Evolutionary conservation across 1,284 basidiomycete species (phyloP).

Genomic region (Clitocybe nebularis): DNA sequence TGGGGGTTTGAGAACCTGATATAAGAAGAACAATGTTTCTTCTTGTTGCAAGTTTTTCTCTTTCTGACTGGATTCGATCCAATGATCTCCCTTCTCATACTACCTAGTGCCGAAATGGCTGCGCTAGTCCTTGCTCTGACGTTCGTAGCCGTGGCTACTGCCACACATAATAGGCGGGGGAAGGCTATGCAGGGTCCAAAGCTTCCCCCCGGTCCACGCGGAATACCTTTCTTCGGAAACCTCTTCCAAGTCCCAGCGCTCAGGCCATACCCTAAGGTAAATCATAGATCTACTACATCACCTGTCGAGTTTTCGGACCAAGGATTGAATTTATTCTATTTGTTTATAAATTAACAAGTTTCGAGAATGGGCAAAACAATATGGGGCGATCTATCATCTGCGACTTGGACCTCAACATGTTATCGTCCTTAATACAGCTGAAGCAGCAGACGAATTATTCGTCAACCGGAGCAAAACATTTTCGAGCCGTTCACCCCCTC

Average conservation of each 20-base stretch:
- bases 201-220: conserved; percentile 19
- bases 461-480: conserved; percentile 26
- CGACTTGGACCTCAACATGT: conserved; percentile 25
- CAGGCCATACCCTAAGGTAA: conserved; percentile 17
- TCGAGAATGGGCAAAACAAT: conserved; percentile 25
- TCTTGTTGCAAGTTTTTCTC: too few relatives aligned
- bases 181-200: not conserved
- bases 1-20: too few relatives aligned
- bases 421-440: conserved; percentile 29
- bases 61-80: too few relatives aligned
- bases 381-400: conserved; percentile 24
- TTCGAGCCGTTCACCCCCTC: conserved; percentile 22
- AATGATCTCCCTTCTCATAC: too few relatives aligned
- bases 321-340: not conserved
- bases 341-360: conserved; percentile 15
- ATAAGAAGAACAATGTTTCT: too few relatives aligned
- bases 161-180: too few relatives aligned
- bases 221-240: conserved; percentile 20
- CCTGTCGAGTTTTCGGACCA: too few relatives aligned
- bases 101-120: not conserved
- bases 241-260: conserved; percentile 17
- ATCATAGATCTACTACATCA: too few relatives aligned
- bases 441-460: conserved; percentile 29
- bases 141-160: conserved; percentile 1
- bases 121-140: not conserved